Percentiles rank a stretch among this genome's conserved stretches.
Conservation (phyloP, 768 basidiomycete species). For the Russula sp. region DNA sequence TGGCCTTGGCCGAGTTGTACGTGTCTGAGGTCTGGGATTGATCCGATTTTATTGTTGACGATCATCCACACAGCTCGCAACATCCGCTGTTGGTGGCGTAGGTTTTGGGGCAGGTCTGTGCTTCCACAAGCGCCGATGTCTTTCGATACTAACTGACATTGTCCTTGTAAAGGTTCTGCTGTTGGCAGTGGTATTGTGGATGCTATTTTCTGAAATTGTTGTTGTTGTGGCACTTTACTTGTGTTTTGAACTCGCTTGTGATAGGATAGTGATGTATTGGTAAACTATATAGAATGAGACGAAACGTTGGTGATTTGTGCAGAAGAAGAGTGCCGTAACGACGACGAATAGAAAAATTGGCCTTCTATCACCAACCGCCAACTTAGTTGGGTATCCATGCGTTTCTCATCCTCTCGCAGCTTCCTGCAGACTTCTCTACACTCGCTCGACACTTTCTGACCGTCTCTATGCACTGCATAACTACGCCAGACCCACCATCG, state of each 20-base stretch:
- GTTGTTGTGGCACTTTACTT: neutral
- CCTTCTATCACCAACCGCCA: neutral
- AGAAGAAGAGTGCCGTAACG: conserved; percentile 14
- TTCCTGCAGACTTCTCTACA: neutral
- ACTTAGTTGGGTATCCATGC: conserved; percentile 17
- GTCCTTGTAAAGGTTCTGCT: conserved; percentile 43
- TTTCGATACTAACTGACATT: conserved; percentile 3
- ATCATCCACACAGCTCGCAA: conserved; percentile 35
- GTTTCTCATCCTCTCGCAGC: conserved; percentile 6
- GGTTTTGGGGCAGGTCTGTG: conserved; percentile 72
- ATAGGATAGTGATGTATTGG: neutral
- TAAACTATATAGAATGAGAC: neutral
- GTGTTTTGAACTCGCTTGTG: neutral
- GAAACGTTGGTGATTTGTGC: conserved; percentile 1
- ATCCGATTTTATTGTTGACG: neutral
- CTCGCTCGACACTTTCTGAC: neutral
- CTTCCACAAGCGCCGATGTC: neutral
- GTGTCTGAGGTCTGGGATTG: neutral
- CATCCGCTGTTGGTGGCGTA: conserved; percentile 55
- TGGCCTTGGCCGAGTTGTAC: conserved; percentile 24
- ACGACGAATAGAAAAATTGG: conserved; percentile 1
- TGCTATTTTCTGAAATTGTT: conserved; percentile 44
- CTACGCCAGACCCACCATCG: neutral
- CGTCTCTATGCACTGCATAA: conserved; percentile 8
- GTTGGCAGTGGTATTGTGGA: conserved; percentile 50